Conservation (phyloP, 805 yeast species). For the Wickerhamiella bombiphila region DNA sequence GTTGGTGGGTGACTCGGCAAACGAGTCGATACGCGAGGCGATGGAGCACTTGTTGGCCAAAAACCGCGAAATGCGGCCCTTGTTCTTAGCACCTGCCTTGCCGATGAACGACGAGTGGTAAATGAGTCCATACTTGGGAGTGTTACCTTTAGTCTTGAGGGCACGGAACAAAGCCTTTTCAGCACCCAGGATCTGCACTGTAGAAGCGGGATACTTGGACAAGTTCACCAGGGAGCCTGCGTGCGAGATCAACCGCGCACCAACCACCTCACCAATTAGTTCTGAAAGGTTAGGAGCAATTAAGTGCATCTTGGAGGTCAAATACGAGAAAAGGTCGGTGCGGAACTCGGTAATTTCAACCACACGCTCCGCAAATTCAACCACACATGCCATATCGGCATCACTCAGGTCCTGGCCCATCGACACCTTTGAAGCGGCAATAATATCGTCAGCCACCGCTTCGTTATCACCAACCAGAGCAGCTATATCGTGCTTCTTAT, state of each 20-base stretch:
- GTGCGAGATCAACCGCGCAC: constrained; percentile 95
- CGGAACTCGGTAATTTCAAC: constrained; percentile 87
- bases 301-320: constrained; percentile 90
- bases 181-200: constrained; percentile 95
- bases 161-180: constrained; percentile 96
- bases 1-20: constrained; percentile 84
- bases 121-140: constrained; percentile 91
- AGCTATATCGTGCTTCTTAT: constrained; percentile 67
- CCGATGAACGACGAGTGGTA: constrained; percentile 93
- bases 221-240: constrained; percentile 95
- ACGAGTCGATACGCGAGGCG: constrained; percentile 96
- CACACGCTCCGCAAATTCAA: constrained; percentile 85
- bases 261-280: constrained; percentile 96
- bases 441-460: constrained; percentile 76
- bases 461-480: constrained; percentile 85
- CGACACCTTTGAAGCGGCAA: constrained; percentile 89
- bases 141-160: constrained; percentile 88
- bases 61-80: constrained; percentile 97
- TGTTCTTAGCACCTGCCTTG: constrained; percentile 87
- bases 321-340: constrained; percentile 63
- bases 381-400: constrained; percentile 82
- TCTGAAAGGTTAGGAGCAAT: constrained; percentile 97
- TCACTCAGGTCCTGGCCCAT: constrained; percentile 98
- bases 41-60: constrained; percentile 98
- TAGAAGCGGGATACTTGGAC: constrained; percentile 97